Conservation (phyloP, 768 basidiomycete genomes). For the Gymnopilus junonius region DNA sequence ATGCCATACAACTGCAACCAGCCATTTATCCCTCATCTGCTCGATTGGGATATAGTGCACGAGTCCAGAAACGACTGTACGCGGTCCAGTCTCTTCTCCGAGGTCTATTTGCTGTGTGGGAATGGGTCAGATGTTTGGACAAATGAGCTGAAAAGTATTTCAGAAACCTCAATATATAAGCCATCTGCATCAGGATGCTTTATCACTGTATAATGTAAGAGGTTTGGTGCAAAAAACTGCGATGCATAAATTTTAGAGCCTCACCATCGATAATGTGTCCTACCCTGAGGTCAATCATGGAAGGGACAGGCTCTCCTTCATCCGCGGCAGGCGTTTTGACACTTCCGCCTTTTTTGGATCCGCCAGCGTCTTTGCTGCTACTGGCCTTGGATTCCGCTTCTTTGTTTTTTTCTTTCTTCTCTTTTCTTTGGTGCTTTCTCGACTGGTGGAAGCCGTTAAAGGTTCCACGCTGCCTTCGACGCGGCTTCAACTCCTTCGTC, state of each 20-base stretch:
- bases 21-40: slow-evolving; percentile 82
- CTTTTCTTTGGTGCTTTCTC: slow-evolving; percentile 51
- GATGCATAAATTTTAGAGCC: slow-evolving; percentile 23
- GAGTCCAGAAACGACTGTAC: slow-evolving; percentile 95
- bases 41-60: slow-evolving; percentile 98
- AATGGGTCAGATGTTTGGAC: slow-evolving; percentile 16
- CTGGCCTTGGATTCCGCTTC: slow-evolving; percentile 42
- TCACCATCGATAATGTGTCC: slow-evolving; percentile 91
- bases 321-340: slow-evolving; percentile 63
- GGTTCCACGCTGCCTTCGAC: slow-evolving; percentile 28
- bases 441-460: slow-evolving; percentile 10
- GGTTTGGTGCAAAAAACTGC: not conserved
- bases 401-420: slow-evolving; percentile 66
- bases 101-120: slow-evolving; percentile 84
- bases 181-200: slow-evolving; percentile 98
- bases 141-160: slow-evolving; percentile 13
- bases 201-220: slow-evolving; percentile 59
- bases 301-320: slow-evolving; percentile 83
- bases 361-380: slow-evolving; percentile 40
- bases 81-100: slow-evolving; percentile 92
- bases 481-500: slow-evolving; percentile 25
- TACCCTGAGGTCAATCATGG: slow-evolving; percentile 96
- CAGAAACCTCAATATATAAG: slow-evolving; percentile 86
- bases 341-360: slow-evolving; percentile 24
- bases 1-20: slow-evolving; percentile 76